Evolutionary conservation across 2,329 filamentous ascomycete species (phyloP).

Genomic region (Fusarium praegraminearum): DNA sequence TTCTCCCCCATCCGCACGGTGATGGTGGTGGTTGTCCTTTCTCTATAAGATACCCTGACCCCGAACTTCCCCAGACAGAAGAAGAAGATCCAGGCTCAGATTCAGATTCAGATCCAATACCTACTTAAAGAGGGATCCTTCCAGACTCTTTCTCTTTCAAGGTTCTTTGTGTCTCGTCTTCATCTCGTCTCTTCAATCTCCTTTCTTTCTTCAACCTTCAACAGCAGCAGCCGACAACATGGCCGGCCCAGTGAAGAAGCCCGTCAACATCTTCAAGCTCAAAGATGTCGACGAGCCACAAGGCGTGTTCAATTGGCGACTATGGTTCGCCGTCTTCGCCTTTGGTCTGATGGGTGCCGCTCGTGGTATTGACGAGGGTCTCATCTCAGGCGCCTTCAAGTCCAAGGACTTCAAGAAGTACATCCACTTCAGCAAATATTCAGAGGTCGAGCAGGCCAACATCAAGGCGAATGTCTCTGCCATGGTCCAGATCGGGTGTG

Average conservation of each 20-base stretch:
- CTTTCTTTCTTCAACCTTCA: neutral
- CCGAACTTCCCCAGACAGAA: conserved; percentile 18
- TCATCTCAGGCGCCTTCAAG: conserved; percentile 24
- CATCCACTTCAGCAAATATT: conserved; percentile 15
- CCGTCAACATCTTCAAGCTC: conserved; percentile 28
- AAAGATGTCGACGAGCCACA: conserved; percentile 17
- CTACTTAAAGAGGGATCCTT: conserved; percentile 10
- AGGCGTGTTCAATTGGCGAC: conserved; percentile 28
- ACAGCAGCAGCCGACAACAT: neutral
- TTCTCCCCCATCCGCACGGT: neutral
- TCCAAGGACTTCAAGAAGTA: conserved; percentile 24
- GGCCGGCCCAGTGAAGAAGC: conserved; percentile 24
- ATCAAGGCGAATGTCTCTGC: conserved; percentile 31
- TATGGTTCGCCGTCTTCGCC: conserved; percentile 28
- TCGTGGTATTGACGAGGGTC: conserved; percentile 20
- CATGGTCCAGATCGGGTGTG: conserved; percentile 26
- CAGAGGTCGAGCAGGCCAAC: conserved; percentile 14
- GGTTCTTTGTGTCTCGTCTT: neutral
- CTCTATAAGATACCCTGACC: conserved; percentile 20
- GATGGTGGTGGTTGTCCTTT: neutral
- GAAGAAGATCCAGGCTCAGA: conserved; percentile 5
- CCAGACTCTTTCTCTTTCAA: neutral
- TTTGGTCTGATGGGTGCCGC: conserved; percentile 23
- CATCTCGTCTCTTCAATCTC: neutral
- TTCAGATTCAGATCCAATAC: conserved; percentile 1